A percentile compares a stretch with the other conserved stretches of the same genome.
Evolutionary conservation across 2,329 filamentous ascomycete genomes (phyloP).

Genomic region (Colletotrichum theobromicola): DNA sequence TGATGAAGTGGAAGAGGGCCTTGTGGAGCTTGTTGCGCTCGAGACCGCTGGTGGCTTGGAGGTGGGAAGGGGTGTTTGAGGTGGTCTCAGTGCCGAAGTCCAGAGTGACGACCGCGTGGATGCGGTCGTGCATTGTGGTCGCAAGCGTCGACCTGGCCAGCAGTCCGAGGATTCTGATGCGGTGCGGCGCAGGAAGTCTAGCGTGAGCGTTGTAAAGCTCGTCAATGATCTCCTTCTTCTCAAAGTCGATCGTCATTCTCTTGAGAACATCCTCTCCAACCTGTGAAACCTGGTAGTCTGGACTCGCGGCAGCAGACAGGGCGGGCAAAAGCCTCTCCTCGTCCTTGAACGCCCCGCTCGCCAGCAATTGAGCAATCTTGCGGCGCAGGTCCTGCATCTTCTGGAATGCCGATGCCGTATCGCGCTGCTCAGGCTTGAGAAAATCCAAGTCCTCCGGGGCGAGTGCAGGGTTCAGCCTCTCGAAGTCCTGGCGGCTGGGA

Average conservation of each 20-base stretch:
- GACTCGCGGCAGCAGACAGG: constrained; percentile 81
- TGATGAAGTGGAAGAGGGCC: constrained; percentile 84
- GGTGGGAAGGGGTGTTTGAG: constrained; percentile 24
- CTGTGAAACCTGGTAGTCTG: constrained; percentile 81
- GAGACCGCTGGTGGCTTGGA: constrained; percentile 58
- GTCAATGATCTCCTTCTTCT: constrained; percentile 67
- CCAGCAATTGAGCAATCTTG: constrained; percentile 72
- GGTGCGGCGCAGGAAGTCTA: constrained; percentile 72
- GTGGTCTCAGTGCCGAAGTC: constrained; percentile 47
- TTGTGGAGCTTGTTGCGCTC: constrained; percentile 82
- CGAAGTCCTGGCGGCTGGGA: constrained; percentile 23
- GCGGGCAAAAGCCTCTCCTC: constrained; percentile 83
- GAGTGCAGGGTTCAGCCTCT: constrained; percentile 55
- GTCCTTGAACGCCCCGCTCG: constrained; percentile 86
- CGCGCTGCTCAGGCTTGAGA: constrained; percentile 64
- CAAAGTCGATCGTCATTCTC: constrained; percentile 75
- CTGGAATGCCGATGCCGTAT: constrained; percentile 20
- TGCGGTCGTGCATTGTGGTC: constrained; percentile 70
- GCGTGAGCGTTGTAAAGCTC: constrained; percentile 77
- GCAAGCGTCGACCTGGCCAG: constrained; percentile 79
- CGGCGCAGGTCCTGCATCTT: constrained; percentile 56
- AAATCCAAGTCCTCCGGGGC: constrained; percentile 72
- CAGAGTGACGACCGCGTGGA: constrained; percentile 73
- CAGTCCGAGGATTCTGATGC: constrained; percentile 77
- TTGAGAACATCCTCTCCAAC: constrained; percentile 91